Evolutionary conservation across 345 rosid genomes (phyloP), one percentile per base, ranked within the genome.

Genomic region (Citrus sp.): DNA sequence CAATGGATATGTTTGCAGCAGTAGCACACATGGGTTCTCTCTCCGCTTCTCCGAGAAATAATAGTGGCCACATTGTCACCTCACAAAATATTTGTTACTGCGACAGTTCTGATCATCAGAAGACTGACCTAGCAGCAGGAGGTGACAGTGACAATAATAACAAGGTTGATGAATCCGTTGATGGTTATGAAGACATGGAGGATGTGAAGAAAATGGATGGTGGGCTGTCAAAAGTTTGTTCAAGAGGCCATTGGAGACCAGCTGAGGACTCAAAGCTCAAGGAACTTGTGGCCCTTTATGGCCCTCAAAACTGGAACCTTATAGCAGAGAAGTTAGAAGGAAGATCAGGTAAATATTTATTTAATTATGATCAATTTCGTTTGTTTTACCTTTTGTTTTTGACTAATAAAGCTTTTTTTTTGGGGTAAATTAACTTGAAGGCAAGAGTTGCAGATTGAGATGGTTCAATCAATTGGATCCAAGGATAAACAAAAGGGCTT

Each of bases 391-490:
- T 35, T 59, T 34, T 25, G 22, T 72, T 34, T 68, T 66, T 60
- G 35, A 1, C 49, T 16, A 12, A 46, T 4, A 28, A 34, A 25
- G 3, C 12, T 28, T 69, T 19, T 18, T 10, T 60, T 28, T 14
- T 25, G 5, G 14, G 5, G 27, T 18, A 54, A 54, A 1, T 54
- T 68, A 54, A 1, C 30, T 68, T 55, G 51, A 73, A 87, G 90
- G 90, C 14, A 85, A 87, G 62, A 87, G 90, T 59, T 87, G 90
- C 65, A 87, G 90, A 59, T 74, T 87, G 84, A 84, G 90, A 68
- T 87, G 90, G 90, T 87, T 85, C 67, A 87, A 87, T 63, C 90
- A 87, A 27, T 37, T 87, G 73, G 90, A 87, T 60, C 90, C 90
- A 1, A 85, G 76, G 40, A 82, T 87, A 71, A 85, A 80, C 77